Evolutionary conservation across 169 alveolate species (phyloP).

Genomic region (Plasmodium adleri): DNA sequence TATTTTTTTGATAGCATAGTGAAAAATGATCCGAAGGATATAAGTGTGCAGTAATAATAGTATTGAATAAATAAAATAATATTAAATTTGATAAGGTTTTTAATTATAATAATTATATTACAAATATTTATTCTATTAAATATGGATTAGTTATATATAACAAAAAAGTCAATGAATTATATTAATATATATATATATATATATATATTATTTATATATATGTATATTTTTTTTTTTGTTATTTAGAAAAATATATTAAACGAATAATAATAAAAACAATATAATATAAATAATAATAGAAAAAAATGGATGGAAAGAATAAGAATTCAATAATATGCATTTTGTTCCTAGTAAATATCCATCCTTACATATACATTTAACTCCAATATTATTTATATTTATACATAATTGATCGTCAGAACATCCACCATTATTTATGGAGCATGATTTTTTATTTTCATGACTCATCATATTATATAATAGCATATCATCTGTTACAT

Average conservation of each 20-base stretch:
- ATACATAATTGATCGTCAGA: constrained; percentile 37
- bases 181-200: too few species aligned
- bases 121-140: too few species aligned
- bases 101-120: too few species aligned
- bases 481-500: constrained; percentile 8
- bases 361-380: constrained; percentile 40
- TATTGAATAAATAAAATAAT: too few species aligned
- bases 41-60: too few species aligned
- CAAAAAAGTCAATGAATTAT: too few species aligned
- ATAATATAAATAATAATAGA: background rate
- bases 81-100: too few species aligned
- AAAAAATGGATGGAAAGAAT: background rate
- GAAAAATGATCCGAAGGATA: background rate
- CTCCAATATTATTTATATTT: background rate
- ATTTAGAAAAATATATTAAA: background rate
- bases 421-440: constrained; percentile 42
- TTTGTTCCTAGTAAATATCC: constrained; percentile 11
- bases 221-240: background rate
- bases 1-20: background rate
- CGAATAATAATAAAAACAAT: background rate
- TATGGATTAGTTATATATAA: too few species aligned
- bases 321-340: constrained; percentile 11
- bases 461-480: background rate
- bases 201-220: too few species aligned
- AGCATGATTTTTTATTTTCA: constrained; percentile 11